A percentile compares a stretch with the other conserved stretches of the same genome.
These are phyloP conservation scores for Oidium heveae DNA, from an alignment of 2,329 filamentous ascomycete species.

Conservation along the genomic window DNA sequence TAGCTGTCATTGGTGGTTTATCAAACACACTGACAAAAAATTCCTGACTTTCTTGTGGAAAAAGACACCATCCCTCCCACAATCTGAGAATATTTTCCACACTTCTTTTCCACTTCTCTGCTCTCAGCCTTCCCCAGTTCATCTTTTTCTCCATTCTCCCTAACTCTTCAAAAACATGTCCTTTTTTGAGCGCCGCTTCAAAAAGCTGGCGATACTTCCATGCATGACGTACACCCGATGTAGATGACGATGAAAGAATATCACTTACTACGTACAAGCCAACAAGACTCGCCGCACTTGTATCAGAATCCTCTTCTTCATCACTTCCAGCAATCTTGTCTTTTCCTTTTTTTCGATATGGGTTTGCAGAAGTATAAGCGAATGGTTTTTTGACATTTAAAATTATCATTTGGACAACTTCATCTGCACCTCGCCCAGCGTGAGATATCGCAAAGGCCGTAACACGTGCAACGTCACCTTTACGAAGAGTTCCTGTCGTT, in stretches of 20 bases:
- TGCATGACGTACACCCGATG: constrained; percentile 35
- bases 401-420: constrained; percentile 74
- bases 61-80: constrained; percentile 46
- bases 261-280: constrained; percentile 57
- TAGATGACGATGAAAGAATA: constrained; percentile 37
- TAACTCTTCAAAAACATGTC: constrained; percentile 35
- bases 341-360: constrained; percentile 20
- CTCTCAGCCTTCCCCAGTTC: constrained; percentile 39
- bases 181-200: constrained; percentile 30
- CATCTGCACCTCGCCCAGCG: constrained; percentile 60
- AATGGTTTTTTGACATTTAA: constrained; percentile 60
- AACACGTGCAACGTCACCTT: constrained; percentile 65
- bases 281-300: constrained; percentile 49
- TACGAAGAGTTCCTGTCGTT: constrained; percentile 45
- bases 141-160: constrained; percentile 35
- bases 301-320: constrained; percentile 29
- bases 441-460: constrained; percentile 78
- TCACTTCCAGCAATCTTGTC: constrained; percentile 17
- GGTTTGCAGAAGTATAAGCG: constrained; percentile 44
- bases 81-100: constrained; percentile 28
- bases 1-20: constrained; percentile 31
- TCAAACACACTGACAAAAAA: constrained; percentile 46
- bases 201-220: constrained; percentile 46
- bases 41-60: constrained; percentile 49
- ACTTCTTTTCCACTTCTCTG: constrained; percentile 40